These are phyloP conservation scores for Fraxinus floribunda DNA, from an alignment of 305 asterid species.

Conservation along the genomic window DNA sequence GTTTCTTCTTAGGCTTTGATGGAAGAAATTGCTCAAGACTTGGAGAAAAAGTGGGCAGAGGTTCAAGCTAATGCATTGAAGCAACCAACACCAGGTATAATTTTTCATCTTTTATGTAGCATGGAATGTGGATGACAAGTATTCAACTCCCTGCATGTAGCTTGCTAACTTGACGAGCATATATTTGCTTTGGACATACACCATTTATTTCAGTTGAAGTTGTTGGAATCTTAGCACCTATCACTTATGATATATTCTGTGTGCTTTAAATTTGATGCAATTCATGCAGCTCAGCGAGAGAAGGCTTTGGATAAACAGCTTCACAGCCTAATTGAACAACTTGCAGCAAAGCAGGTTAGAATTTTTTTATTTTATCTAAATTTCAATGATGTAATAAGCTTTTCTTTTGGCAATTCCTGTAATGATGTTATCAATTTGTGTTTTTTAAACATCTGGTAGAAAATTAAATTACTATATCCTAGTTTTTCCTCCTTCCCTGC, in stretches of 20 bases:
- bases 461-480: neutral
- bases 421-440: neutral
- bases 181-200: neutral
- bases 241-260: neutral
- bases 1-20: constrained; percentile 48
- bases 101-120: constrained; percentile 10
- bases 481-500: neutral
- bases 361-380: neutral
- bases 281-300: constrained; percentile 81
- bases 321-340: constrained; percentile 89
- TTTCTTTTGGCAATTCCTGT: neutral
- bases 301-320: constrained; percentile 87
- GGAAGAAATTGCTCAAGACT: constrained; percentile 54
- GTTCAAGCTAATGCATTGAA: constrained; percentile 72
- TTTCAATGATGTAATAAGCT: neutral
- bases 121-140: neutral
- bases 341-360: constrained; percentile 76
- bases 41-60: constrained; percentile 69
- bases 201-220: neutral
- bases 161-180: neutral
- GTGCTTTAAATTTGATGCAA: constrained; percentile 15
- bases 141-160: neutral
- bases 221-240: neutral
- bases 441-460: neutral
- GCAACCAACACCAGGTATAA: constrained; percentile 83